Evolutionary conservation across 768 basidiomycete genomes (phyloP), one percentile per base, ranked within the genome.

Genomic region (Psilocybe subaeruginosa): DNA sequence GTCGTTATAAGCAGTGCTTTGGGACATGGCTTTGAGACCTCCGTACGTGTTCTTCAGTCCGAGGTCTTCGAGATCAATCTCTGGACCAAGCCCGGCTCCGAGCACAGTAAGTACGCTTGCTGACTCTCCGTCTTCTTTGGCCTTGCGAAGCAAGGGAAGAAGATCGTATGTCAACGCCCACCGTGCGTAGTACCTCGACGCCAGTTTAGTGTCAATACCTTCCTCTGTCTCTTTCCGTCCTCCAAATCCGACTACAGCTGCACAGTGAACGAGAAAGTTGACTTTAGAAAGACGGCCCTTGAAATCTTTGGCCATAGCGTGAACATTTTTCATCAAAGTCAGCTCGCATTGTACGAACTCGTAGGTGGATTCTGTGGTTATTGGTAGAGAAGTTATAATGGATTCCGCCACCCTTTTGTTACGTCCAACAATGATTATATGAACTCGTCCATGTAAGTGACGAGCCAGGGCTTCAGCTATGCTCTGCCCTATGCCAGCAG

Each of bases 331-430:
- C 75, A 81, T 80, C 56, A 78, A 67, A 31, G 68, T 67, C 16
- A 72, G 72, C 47, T 82, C 80, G 73, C 78, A 78, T 45, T 69
- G 54, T 16, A 81, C 64, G 69, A 81, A 82, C 65, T 79, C 76
- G 33, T 53, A 48, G 14, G 51, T 54, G 7, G 62, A 56, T n/a
- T 57, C 60, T 49, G 46, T 56, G 46, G 72, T n/a, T 5, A 68
- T 55, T 14, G 61, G 65, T 16, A 71, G 68, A 19, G 74, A 74
- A 1, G 70, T 69, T 64, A 82, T 73, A 62, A 76, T 71, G 14
- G 63, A 47, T 31, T 78, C 72, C 2, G 78, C 80, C 4, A 77
- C 76, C 8, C 65, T 61, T 43, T 70, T 65, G 67, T 79, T 80
- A 53, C 78, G 75, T 7, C 80, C 80, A 48, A 77, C 66, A 54